Evolutionary conservation across 2,329 filamentous ascomycete species (phyloP), one percentile per base, ranked within the genome.

Genomic region (Thielaviopsis ethacetica): DNA sequence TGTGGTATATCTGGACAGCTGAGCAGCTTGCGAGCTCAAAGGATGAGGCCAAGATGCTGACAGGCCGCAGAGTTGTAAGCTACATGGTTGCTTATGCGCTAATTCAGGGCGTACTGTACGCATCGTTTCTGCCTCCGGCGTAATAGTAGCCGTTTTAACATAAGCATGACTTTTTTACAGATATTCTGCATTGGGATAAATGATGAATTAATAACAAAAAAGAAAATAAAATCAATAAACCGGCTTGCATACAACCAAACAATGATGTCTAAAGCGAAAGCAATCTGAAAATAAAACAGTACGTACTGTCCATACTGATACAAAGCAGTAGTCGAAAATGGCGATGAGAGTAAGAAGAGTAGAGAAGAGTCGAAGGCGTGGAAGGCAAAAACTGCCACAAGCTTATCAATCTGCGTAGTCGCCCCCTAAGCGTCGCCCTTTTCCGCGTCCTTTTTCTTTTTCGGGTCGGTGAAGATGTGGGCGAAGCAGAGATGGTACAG

Each of bases 81-180:
- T 87, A 82, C 64, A 87, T 91, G 76, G 75, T 90, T 58, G 78
- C 91, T 71, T 98, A 98, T 73, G 87, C 82, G 2, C 69, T 86
- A 38, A 79, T 96, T 51, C 93, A 98, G 68, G 89, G 80, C 0
- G 85, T 81, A 7, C 73, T 98, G 50, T 98, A 89, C 74, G 85
- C 90, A 3, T 90, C 83, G 3, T 98, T 98, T 69, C 76, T 98
- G 54, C 93, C 93, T 5, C 93, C 93, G 50, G 93, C 93, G 22
- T 95, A 54, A 44, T n/a, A 50, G 10, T 44, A 7, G 30, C 30
- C 30, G 4, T 10, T 10, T 2, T 34, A 9, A 12, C 30, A 34
- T 34, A 34, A 34, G 30, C 30, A 34, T 44, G 13, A 17, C 38
- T n/a, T n/a, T 41, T 5, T 44, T 13, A 7, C 17, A 10, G 7